Base-by-base conservation (phyloP, 345 rosid species). In the Noccaea caerulescens region DNA sequence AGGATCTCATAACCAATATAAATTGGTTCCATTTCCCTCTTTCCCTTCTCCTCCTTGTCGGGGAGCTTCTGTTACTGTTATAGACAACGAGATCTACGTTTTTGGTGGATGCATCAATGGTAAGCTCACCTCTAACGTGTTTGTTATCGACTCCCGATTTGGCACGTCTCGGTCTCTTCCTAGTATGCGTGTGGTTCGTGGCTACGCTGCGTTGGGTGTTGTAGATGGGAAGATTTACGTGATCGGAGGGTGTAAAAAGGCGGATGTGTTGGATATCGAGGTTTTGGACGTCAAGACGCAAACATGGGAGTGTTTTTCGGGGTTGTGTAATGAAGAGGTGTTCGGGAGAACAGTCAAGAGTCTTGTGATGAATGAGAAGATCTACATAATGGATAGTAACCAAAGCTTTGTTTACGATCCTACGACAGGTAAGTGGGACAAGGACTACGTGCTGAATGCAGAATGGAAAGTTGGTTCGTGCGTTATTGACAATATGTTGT, bases 381-480 rank as follows among this genome's bases (percentile, higher is more conserved):
- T 49, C 12, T 64, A 49, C 20, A 8, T 18, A 7, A 36, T 49
- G 69, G 46, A 47, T 34, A 7, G 46, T 46, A 0, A 0, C 10
- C 18, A 50, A 7, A 18, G 45, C 33, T 37, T 36, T 64, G 44
- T 11, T 36, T 88, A 77, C n/a, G 90, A 86, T 54, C 85, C 88
- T 0, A 33, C 32, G 60, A 76, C 33, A 2, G 62, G 32, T 58
- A 62, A 13, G 10, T 90, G 97, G 94, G 85, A 72, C 55, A 57
- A 82, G 68, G 34, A 50, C n/a, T 0, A 14, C n/a, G 20, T 46
- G 1, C 54, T 90, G 61, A 84, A 88, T 59, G 49, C 78, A 45
- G 11, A 2, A 2, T 90, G 97, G 94, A 71, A 86, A 53, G 88
- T 87, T 30, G 80, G 89, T 39, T 93, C 84, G 3, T 88, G 88